Base-by-base conservation (phyloP, 192 early-diverging fungal species). In the Funneliformis geosporum region DNA sequence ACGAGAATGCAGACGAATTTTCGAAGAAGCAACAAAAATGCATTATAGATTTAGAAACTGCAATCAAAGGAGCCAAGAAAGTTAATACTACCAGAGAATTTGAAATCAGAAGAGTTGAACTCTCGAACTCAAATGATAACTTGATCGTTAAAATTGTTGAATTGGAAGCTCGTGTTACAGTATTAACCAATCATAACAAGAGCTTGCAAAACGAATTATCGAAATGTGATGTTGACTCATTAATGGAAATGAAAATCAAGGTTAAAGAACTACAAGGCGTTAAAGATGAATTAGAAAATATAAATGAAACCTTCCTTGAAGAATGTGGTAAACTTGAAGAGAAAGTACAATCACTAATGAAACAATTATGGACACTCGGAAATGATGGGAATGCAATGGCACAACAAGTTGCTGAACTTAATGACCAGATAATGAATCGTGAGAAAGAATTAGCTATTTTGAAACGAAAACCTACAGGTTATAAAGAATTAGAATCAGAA, bases 1-100 rank as follows among this genome's bases (percentile, higher is more conserved):
- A 80, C 72, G 84, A 83, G 76, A 80, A 82, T 60, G 80, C 80
- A 12, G 79, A 85, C 18, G 80, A 80, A 11, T 25, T 46, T 12
- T 77, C 59, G 33, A 21, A 66, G 50, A 72, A 85, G 71, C 83
- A 83, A 80, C 81, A 82, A 73, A 70, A 76, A 25, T 73, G 62
- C 59, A 85, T 85, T 28, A n/a, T 61, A 16, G 82, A 83, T 28
- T 71, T 85, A 60, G 78, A 85, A 33, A 33, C 33, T 33, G 40
- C 16, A 18, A 42, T 18, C 0, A 12, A 42, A 18, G 39, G 42
- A 69, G 18, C 1, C 12, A 8, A 21, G 12, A 69, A 14, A 14
- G 11, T 18, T 42, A 38, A 69, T 21, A 69, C 21, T 18, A 59
- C 0, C 9, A 11, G 8, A 25, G 23, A 65, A 28, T 23, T 12